phyloP scores from a whole-genome alignment of 306 rosid species.

The Trichosanthes truncata region DNA sequence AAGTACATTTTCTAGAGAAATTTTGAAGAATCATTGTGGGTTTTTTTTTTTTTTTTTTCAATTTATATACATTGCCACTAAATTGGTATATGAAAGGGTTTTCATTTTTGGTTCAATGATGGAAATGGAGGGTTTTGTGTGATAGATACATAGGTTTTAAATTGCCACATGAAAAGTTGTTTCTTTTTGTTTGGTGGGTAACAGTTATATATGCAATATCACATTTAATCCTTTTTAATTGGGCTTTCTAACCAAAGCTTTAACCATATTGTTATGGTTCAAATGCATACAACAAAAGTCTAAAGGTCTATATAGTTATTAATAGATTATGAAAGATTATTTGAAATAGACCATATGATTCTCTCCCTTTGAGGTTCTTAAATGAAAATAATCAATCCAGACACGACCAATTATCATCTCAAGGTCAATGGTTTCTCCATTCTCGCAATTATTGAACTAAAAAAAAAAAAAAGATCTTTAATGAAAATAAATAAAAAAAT shows the following conservation, averaged over 20 bases:
- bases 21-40: not conserved
- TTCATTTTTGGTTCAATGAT: not conserved
- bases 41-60: not conserved
- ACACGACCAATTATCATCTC: no score
- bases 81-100: not conserved
- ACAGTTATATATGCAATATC: not conserved
- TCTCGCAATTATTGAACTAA: no score
- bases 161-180: not conserved
- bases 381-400: not conserved
- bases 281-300: not conserved
- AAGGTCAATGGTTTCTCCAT: no score
- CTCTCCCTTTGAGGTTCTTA: not conserved
- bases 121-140: not conserved
- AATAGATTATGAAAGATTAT: not conserved
- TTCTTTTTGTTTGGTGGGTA: constrained; percentile 2
- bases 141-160: not conserved
- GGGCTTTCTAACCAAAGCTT: not conserved
- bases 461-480: no score
- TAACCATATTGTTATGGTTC: not conserved
- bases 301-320: not conserved
- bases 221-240: not conserved
- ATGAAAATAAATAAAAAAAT: no score
- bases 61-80: not conserved
- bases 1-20: not conserved
- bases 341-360: no score